phyloP scores from a whole-genome alignment of 2,329 filamentous ascomycete genomes.

The Sporothrix protearum region DNA sequence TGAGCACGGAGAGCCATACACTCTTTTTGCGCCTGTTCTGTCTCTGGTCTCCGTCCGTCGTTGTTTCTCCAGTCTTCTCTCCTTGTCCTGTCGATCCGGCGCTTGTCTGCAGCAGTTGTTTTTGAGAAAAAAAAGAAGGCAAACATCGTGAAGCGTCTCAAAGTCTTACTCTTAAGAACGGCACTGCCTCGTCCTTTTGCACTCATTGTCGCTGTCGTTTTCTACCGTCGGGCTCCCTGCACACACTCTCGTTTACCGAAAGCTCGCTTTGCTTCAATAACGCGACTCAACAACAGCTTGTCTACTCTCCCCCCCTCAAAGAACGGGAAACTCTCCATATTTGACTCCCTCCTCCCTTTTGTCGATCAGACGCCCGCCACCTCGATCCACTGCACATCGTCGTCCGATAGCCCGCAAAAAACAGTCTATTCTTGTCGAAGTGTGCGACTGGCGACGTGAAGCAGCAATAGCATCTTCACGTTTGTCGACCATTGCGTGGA shows the following conservation, averaged over 20 bases:
- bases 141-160: neutral
- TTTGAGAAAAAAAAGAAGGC: neutral
- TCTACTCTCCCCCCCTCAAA: neutral
- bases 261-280: constrained; percentile 7
- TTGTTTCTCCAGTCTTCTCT: neutral
- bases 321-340: neutral
- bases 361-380: constrained; percentile 22
- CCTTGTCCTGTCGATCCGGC: constrained; percentile 9
- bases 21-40: neutral
- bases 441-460: neutral
- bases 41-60: neutral
- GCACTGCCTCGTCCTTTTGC: neutral
- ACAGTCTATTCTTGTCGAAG: constrained; percentile 10
- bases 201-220: neutral
- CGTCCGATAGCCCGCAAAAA: neutral
- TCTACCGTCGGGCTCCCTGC: neutral
- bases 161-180: neutral
- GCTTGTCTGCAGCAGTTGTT: neutral
- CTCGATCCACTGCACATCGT: constrained; percentile 15
- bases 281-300: neutral
- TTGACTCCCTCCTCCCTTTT: constrained; percentile 9
- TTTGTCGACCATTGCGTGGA: neutral
- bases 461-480: neutral
- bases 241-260: neutral
- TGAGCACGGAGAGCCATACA: constrained; percentile 14